Evolutionary conservation across 73 alveolate genomes (phyloP), one percentile per base, ranked within the genome.

Genomic region (Uronychia setigera): DNA sequence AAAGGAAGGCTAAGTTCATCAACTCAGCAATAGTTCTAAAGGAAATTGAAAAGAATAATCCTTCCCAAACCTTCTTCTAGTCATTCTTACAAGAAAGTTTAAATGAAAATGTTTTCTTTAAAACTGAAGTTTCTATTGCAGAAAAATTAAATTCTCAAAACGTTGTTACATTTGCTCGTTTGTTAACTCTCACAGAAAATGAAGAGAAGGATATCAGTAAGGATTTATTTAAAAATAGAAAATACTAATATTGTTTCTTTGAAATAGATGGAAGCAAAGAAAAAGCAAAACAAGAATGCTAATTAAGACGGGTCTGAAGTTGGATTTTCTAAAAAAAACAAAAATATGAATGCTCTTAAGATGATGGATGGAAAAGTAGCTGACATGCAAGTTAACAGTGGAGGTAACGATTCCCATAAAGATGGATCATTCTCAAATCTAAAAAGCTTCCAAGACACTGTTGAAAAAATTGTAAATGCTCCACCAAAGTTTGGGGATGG

Each of bases 201-300:
- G 74, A 27, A 33, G 81, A 81, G 31, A 81, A 81, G 35, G 46
- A 81, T 28, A 32, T 81, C 1, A 81, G 33, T 27, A 32, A 31
- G 26, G 27, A 11, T 5, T 5, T 19, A 46, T 46, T 46, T 35
- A 35, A 31, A 58, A 28, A n/a, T 81, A 1, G 59, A 60, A 60
- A 60, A 31, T n/a, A 26, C 34, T 1, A 81, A 59, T 29, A 59
- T 28, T 14, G 59, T 81, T 80, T 31, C 81, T 0, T 76, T 81
- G 14, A 81, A 81, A 28, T 76, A 81, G 35, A 29, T 81, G 75
- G 88, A 81, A 59, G 81, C 81, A n/a, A 81, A 60, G 75, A 59
- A 67, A 33, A 81, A 81, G 81, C 46, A 81, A 60, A 19, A 14
- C 59, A 27, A 25, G 9, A 9, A 11, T 27, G 57, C 60, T 5